A percentile compares a stretch with the other conserved stretches of the same genome.
Evolutionary conservation across 2,329 filamentous ascomycete species (phyloP).

Genomic region (Epichloe coenophiala): DNA sequence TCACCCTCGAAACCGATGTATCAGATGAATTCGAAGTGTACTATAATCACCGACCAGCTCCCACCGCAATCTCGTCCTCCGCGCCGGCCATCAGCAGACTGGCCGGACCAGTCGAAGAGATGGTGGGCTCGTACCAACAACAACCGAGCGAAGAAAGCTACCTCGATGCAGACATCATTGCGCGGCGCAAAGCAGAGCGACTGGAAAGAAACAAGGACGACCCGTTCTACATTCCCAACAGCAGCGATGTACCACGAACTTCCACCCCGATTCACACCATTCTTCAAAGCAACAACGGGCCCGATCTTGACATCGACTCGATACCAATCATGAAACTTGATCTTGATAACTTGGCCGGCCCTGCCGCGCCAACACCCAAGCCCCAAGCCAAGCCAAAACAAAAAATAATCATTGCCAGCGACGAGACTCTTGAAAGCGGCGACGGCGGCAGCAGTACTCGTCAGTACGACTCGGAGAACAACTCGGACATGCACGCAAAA

Average conservation of each 20-base stretch:
- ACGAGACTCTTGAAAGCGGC: conserved; percentile 55
- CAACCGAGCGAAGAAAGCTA: conserved; percentile 50
- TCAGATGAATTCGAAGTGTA: conserved; percentile 56
- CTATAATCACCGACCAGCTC: conserved; percentile 43
- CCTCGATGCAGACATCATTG: conserved; percentile 59
- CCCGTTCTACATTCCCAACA: conserved; percentile 72
- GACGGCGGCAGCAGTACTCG: conserved; percentile 29
- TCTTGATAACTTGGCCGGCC: conserved; percentile 40
- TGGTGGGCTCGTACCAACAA: conserved; percentile 43
- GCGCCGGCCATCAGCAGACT: conserved; percentile 42
- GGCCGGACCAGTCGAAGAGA: conserved; percentile 35
- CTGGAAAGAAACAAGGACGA: conserved; percentile 79
- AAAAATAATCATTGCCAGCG: conserved; percentile 52
- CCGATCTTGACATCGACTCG: conserved; percentile 77
- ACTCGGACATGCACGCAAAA: conserved; percentile 33
- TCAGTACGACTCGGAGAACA: conserved; percentile 41
- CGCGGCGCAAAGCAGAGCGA: conserved; percentile 62
- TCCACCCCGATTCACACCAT: conserved; percentile 73
- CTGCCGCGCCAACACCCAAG: conserved; percentile 18
- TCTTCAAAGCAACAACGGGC: conserved; percentile 56
- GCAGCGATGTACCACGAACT: conserved; percentile 39
- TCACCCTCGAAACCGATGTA: conserved; percentile 35
- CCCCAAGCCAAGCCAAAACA: conserved; percentile 33
- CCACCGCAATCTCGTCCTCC: conserved; percentile 37
- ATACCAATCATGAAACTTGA: conserved; percentile 94